A percentile compares a stretch with the other conserved stretches of the same genome.
These are phyloP conservation scores for Verbascum thapsus DNA, from an alignment of 257 asterid species.

Conservation along the genomic window DNA sequence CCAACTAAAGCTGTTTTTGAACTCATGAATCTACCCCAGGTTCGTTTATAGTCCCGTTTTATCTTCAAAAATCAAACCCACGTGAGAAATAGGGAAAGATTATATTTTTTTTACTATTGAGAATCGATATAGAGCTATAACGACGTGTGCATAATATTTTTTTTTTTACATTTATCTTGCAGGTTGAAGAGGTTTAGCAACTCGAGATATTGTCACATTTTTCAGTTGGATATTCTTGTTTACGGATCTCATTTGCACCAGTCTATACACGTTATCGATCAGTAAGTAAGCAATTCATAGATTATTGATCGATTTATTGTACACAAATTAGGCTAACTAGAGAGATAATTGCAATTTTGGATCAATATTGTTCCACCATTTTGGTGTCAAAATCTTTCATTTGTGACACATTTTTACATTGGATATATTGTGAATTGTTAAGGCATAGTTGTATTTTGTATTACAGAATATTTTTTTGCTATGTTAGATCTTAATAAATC, in stretches of 20 bases:
- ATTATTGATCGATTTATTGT: background rate
- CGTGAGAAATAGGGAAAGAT: background rate
- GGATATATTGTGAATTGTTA: no score
- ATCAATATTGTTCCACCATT: background rate
- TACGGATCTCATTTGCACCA: background rate
- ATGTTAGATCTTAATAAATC: no score
- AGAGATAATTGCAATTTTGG: background rate
- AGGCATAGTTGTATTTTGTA: no score
- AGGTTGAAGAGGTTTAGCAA: constrained; percentile 65
- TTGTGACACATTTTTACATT: no score
- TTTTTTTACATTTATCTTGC: background rate
- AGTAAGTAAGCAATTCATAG: background rate
- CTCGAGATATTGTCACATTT: background rate
- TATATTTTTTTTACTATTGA: no score
- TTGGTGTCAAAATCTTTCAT: background rate
- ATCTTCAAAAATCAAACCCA: no score
- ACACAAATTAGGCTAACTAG: constrained; percentile 6
- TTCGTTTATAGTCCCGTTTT: no score
- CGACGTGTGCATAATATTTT: no score
- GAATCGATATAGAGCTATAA: no score
- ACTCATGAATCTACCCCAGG: constrained; percentile 96
- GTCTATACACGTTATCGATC: background rate
- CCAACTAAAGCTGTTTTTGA: constrained; percentile 87
- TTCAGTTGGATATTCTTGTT: background rate
- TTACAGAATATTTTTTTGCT: no score